A percentile compares a stretch with the other conserved stretches of the same genome.
Evolutionary conservation across 2,329 filamentous ascomycete species (phyloP).

Genomic region (Alternaria arbusti): DNA sequence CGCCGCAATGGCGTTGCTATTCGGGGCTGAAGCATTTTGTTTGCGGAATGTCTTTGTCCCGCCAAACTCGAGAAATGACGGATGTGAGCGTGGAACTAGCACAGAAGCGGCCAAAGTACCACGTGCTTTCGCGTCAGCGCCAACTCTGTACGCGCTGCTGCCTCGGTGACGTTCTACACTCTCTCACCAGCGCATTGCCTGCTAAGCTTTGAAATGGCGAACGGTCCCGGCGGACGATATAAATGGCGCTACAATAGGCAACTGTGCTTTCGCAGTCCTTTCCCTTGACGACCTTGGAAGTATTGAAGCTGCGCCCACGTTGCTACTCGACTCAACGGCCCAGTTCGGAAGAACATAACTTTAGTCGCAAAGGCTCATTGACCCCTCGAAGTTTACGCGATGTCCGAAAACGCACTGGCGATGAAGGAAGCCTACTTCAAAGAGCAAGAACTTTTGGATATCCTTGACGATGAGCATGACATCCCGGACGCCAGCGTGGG

Average conservation of each 20-base stretch:
- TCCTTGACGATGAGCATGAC: slow-evolving; percentile 36
- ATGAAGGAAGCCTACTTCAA: slow-evolving; percentile 40
- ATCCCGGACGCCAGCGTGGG: slow-evolving; percentile 19
- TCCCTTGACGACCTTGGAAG: neutral
- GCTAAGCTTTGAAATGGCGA: neutral
- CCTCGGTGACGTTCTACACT: slow-evolving; percentile 13
- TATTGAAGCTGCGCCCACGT: neutral
- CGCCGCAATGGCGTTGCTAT: slow-evolving; percentile 28
- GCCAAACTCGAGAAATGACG: slow-evolving; percentile 15
- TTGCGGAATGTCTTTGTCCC: slow-evolving; percentile 8
- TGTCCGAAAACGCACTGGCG: slow-evolving; percentile 31
- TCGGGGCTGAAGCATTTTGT: slow-evolving; percentile 42
- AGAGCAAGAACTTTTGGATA: slow-evolving; percentile 37
- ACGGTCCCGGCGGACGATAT: neutral
- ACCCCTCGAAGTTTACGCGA: neutral
- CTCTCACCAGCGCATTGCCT: slow-evolving; percentile 8
- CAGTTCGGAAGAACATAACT: neutral
- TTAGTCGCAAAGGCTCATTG: neutral
- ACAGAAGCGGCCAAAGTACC: slow-evolving; percentile 12
- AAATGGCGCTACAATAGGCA: neutral
- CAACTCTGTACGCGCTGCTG: slow-evolving; percentile 20
- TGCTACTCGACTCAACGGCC: neutral
- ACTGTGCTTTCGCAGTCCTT: neutral
- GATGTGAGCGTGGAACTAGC: slow-evolving; percentile 21
- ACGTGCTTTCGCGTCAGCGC: slow-evolving; percentile 31